phyloP scores from a whole-genome alignment of 257 asterid genomes.

The Schizonepeta tenuifolia region DNA sequence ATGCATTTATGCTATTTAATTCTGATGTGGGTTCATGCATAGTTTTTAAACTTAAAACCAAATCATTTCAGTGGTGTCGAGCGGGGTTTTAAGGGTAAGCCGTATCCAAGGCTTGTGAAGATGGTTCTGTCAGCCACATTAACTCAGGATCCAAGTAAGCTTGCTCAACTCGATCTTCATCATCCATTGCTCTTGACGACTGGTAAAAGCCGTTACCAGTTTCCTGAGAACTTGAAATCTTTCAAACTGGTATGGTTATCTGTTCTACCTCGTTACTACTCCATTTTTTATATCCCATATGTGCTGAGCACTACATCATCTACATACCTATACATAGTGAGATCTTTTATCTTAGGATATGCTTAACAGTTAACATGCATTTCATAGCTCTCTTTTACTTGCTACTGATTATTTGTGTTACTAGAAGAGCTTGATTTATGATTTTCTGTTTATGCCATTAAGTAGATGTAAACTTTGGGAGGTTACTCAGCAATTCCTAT shows the following conservation, averaged over 20 bases:
- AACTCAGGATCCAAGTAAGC: slow-evolving; percentile 96
- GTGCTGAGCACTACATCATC: background rate
- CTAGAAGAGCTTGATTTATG: background rate
- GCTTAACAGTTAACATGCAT: background rate
- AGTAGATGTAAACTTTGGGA: slow-evolving; percentile 4
- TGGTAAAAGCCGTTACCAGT: slow-evolving; percentile 75
- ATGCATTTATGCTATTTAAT: background rate
- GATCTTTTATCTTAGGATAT: background rate
- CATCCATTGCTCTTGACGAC: slow-evolving; percentile 83
- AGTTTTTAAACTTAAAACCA: background rate
- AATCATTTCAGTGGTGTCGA: slow-evolving; percentile 47
- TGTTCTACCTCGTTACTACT: background rate
- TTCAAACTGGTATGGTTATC: slow-evolving; percentile 69
- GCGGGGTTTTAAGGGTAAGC: slow-evolving; percentile 77
- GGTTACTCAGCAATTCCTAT: background rate
- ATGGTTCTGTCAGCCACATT: slow-evolving; percentile 91
- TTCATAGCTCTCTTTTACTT: background rate
- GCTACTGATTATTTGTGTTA: background rate
- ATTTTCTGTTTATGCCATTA: slow-evolving; percentile 1
- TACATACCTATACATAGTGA: background rate
- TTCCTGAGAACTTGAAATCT: slow-evolving; percentile 77
- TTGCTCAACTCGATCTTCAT: slow-evolving; percentile 84
- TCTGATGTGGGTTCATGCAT: background rate
- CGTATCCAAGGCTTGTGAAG: slow-evolving; percentile 78
- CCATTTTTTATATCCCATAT: slow-evolving; percentile 20